These are phyloP conservation scores for Rhizophora mangle DNA, from an alignment of 345 rosid species.

Conservation along the genomic window DNA sequence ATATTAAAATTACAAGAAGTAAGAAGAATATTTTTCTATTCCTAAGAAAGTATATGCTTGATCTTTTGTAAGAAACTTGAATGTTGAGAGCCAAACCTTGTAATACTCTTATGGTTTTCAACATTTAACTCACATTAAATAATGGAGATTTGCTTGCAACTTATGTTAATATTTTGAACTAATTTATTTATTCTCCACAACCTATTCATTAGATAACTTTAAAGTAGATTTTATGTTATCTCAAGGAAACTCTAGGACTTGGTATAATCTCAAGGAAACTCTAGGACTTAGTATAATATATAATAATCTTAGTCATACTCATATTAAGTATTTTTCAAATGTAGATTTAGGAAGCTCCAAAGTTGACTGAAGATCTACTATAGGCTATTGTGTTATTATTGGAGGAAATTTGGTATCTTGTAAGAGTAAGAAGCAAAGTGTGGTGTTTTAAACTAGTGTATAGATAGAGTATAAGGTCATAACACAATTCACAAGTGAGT, in stretches of 20 bases:
- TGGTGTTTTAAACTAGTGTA: background rate
- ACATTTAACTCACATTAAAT: background rate
- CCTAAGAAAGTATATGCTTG: background rate
- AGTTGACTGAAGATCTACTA: too few species aligned
- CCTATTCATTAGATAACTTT: background rate
- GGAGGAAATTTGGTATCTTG: background rate
- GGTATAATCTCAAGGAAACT: background rate
- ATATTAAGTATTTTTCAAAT: background rate
- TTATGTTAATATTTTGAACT: background rate
- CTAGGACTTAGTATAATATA: background rate
- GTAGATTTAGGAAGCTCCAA: background rate
- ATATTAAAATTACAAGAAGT: too few species aligned
- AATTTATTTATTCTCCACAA: background rate
- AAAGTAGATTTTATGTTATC: background rate
- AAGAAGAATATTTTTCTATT: background rate
- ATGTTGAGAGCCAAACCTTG: background rate
- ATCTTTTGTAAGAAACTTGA: background rate
- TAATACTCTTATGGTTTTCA: background rate
- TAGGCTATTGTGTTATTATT: background rate
- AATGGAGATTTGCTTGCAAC: background rate
- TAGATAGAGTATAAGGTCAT: too few species aligned
- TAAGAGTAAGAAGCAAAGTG: background rate
- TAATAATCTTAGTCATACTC: background rate
- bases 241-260: background rate
- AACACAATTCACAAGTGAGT: too few species aligned